Conservation (phyloP, 176 grass and related monocot species). For the Sorghum bicolor region DNA sequence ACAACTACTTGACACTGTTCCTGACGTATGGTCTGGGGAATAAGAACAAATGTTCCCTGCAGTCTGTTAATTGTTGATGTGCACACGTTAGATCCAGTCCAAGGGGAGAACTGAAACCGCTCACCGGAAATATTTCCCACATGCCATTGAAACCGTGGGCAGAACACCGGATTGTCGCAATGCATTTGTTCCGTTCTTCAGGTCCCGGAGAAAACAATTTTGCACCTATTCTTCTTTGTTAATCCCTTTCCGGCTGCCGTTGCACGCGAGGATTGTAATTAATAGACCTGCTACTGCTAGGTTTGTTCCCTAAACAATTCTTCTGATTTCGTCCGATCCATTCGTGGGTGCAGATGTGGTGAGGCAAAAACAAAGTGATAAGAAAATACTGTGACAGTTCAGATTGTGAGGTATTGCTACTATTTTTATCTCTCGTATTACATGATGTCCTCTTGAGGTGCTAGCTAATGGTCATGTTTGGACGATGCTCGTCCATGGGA, state of each 20-base stretch:
- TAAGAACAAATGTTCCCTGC: conserved; percentile 45
- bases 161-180: conserved; percentile 40
- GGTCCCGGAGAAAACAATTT: conserved; percentile 21
- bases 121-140: conserved; percentile 2
- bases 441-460: neutral
- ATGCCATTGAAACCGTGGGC: conserved; percentile 54
- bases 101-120: conserved; percentile 36
- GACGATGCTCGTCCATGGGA: conserved; percentile 17
- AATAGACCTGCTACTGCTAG: neutral
- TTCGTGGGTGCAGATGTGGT: neutral
- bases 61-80: conserved; percentile 23
- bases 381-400: neutral
- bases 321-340: conserved; percentile 9
- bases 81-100: conserved; percentile 33
- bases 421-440: neutral
- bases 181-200: conserved; percentile 28
- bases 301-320: neutral
- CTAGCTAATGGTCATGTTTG: neutral
- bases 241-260: conserved; percentile 1
- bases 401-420: neutral
- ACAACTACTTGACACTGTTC: conserved; percentile 35
- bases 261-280: conserved; percentile 10
- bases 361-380: neutral
- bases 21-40: conserved; percentile 24
- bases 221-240: neutral